A percentile compares a stretch with the other conserved stretches of the same genome.
Conservation (phyloP, 768 basidiomycete genomes). For the Termitomyces sp. region DNA sequence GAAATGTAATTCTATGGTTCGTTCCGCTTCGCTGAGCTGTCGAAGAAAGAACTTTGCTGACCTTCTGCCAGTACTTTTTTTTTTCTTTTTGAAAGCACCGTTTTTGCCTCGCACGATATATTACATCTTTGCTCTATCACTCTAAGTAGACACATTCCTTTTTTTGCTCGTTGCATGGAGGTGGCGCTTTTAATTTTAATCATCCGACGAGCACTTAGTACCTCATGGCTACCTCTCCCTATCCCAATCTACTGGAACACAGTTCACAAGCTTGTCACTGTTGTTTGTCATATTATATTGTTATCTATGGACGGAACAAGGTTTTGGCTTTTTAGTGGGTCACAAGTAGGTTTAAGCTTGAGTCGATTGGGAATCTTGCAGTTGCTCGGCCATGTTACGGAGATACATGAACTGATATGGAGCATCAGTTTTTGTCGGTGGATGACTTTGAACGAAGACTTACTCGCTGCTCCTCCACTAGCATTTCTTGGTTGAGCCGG, state of each 20-base stretch:
- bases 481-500: constrained; percentile 42
- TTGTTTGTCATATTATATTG: background rate
- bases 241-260: constrained; percentile 11
- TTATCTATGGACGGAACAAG: background rate
- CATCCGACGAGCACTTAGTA: constrained; percentile 4
- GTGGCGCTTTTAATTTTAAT: constrained; percentile 7
- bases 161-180: constrained; percentile 2
- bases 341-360: background rate
- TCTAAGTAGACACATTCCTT: constrained; percentile 9
- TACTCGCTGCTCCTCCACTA: constrained; percentile 54
- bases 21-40: constrained; percentile 11
- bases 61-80: constrained; percentile 10
- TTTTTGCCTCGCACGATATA: constrained; percentile 12
- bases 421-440: background rate
- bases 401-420: constrained; percentile 5
- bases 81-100: background rate
- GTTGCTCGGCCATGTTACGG: constrained; percentile 4
- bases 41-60: constrained; percentile 4
- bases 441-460: background rate
- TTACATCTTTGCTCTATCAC: constrained; percentile 9
- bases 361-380: background rate
- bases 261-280: background rate
- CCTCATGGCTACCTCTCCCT: background rate
- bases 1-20: constrained; percentile 12
- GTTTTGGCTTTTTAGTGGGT: background rate